Conservation (phyloP, 208 protist species). For the Leishmania major region DNA sequence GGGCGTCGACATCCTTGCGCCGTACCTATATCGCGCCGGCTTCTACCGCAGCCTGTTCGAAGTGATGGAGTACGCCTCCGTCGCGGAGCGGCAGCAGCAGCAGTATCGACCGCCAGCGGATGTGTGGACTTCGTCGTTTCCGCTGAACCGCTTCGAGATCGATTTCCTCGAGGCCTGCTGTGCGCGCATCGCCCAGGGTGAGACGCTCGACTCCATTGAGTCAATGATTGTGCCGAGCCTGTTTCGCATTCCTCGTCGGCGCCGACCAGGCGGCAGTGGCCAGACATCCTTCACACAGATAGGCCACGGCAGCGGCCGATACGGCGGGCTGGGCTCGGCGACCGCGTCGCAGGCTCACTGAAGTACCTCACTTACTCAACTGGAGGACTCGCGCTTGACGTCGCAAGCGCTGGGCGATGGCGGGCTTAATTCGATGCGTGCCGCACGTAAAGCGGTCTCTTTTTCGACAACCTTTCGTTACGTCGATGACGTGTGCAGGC, state of each 20-base stretch:
- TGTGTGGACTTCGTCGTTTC: slow-evolving; percentile 66
- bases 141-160: slow-evolving; percentile 73
- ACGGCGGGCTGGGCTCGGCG: background rate
- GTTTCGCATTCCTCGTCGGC: slow-evolving; percentile 80
- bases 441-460: background rate
- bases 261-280: slow-evolving; percentile 16
- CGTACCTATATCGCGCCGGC: slow-evolving; percentile 74
- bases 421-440: background rate
- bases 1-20: slow-evolving; percentile 67
- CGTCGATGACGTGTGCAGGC: background rate
- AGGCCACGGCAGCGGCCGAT: slow-evolving; percentile 1
- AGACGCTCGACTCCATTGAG: slow-evolving; percentile 45
- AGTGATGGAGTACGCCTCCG: slow-evolving; percentile 27
- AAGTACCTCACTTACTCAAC: background rate
- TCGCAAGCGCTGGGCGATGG: background rate
- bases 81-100: slow-evolving; percentile 26
- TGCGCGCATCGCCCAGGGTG: slow-evolving; percentile 61
- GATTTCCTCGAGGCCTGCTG: slow-evolving; percentile 91
- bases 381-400: background rate
- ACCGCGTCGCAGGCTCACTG: background rate
- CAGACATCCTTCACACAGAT: slow-evolving; percentile 10
- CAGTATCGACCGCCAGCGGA: slow-evolving; percentile 29
- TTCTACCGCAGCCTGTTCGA: slow-evolving; percentile 70
- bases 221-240: slow-evolving; percentile 60
- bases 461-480: background rate